Conservation (phyloP, 441 rosid species). For the Geranium incanum region DNA sequence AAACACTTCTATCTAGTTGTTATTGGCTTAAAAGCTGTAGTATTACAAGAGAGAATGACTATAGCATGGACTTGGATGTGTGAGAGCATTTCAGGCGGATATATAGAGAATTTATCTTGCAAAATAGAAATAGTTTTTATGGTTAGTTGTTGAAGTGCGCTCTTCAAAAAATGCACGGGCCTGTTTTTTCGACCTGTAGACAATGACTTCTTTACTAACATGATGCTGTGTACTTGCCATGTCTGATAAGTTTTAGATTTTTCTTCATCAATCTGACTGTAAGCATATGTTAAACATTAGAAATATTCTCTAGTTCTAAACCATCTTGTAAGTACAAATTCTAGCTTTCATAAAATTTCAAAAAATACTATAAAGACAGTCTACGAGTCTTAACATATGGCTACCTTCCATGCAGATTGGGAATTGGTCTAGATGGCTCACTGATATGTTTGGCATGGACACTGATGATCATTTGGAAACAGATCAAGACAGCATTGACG, state of each 20-base stretch:
- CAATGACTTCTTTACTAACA: too few species aligned
- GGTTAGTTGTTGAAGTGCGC: too few species aligned
- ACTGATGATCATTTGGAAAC: slow-evolving; percentile 42
- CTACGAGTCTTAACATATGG: neutral
- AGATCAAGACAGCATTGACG: slow-evolving; percentile 24
- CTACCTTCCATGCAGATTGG: slow-evolving; percentile 51
- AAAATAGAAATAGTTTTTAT: too few species aligned
- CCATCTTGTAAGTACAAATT: too few species aligned
- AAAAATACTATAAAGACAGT: neutral
- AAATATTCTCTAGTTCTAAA: too few species aligned
- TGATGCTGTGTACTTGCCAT: neutral
- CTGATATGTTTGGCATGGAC: slow-evolving; percentile 76
- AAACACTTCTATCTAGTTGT: neutral
- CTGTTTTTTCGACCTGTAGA: too few species aligned
- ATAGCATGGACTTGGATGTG: neutral
- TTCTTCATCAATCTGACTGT: too few species aligned
- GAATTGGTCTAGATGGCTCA: slow-evolving; percentile 95
- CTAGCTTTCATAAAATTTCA: too few species aligned
- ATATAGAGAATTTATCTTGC: neutral
- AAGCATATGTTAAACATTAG: too few species aligned
- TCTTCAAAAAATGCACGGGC: too few species aligned
- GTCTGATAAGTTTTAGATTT: neutral
- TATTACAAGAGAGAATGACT: neutral
- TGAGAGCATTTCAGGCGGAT: neutral
- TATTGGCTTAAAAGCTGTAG: neutral